Percentiles rank a stretch among this genome's conserved stretches.
phyloP scores from a whole-genome alignment of 2,329 filamentous ascomycete species.

The Penicillium corylophilum region DNA sequence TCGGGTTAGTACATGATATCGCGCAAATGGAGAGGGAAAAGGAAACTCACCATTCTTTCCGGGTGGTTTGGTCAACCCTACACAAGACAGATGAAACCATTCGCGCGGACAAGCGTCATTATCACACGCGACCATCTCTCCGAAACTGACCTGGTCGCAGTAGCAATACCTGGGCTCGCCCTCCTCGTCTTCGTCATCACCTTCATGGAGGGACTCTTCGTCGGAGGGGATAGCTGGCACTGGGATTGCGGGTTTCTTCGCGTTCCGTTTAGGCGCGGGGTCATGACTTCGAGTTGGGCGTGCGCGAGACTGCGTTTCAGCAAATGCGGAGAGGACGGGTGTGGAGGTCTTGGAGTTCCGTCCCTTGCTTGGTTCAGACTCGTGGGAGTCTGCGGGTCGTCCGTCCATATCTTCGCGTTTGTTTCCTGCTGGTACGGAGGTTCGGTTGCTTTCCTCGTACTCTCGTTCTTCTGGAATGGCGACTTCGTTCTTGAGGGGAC shows the following conservation, averaged over 20 bases:
- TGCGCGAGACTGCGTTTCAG: slow-evolving; percentile 33
- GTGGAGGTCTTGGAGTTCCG: slow-evolving; percentile 44
- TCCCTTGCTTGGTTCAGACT: slow-evolving; percentile 38
- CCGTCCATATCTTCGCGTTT: slow-evolving; percentile 38
- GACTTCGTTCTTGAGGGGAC: slow-evolving; percentile 28
- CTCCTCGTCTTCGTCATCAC: slow-evolving; percentile 63
- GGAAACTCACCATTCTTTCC: slow-evolving; percentile 66
- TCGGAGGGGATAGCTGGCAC: slow-evolving; percentile 35
- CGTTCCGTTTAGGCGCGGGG: slow-evolving; percentile 34
- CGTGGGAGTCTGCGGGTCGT: slow-evolving; percentile 31
- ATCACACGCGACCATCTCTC: slow-evolving; percentile 82
- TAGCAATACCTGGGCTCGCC: slow-evolving; percentile 77
- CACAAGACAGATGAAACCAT: slow-evolving; percentile 83
- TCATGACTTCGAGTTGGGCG: slow-evolving; percentile 39
- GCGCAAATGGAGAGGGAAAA: slow-evolving; percentile 5
- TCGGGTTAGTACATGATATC: slow-evolving; percentile 19
- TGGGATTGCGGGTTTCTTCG: slow-evolving; percentile 34
- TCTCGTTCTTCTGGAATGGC: slow-evolving; percentile 40
- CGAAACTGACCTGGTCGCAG: slow-evolving; percentile 76
- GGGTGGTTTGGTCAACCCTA: slow-evolving; percentile 76
- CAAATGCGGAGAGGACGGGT: slow-evolving; percentile 37
- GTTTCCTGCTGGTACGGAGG: slow-evolving; percentile 22
- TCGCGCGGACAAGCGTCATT: slow-evolving; percentile 69
- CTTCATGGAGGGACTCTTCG: slow-evolving; percentile 46
- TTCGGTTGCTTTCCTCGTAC: slow-evolving; percentile 22